These are phyloP conservation scores for Penicillium turbatum DNA, from an alignment of 495 filamentous ascomycete genomes.

Conservation along the genomic window DNA sequence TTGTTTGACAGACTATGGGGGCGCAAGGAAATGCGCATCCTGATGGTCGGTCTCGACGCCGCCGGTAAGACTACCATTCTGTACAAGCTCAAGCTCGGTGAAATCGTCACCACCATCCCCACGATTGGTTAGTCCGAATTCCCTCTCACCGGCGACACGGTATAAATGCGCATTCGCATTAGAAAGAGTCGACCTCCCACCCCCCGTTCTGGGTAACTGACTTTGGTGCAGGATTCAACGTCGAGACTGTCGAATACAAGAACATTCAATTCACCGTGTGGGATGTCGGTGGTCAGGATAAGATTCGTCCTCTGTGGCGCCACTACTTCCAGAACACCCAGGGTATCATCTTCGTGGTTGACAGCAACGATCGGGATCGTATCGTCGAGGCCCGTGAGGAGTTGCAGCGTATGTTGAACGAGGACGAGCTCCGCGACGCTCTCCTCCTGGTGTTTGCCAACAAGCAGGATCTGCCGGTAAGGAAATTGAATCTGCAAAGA, in stretches of 20 bases:
- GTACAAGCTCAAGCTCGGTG: conserved; percentile 99
- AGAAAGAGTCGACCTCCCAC: no score
- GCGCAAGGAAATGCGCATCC: conserved; percentile 99
- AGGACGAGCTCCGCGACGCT: conserved; percentile 97
- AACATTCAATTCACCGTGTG: conserved; percentile 99
- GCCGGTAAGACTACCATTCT: conserved; percentile 99
- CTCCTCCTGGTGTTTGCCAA: conserved; percentile 98
- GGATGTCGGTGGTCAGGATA: conserved; percentile 99
- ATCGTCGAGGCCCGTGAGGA: conserved; percentile 98
- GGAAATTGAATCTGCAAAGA: conserved; percentile 35
- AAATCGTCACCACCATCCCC: conserved; percentile 99
- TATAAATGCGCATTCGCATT: conserved; percentile 9
- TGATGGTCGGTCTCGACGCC: conserved; percentile 99
- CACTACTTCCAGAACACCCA: conserved; percentile 99
- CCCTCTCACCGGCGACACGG: background rate
- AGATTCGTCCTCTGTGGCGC: conserved; percentile 99
- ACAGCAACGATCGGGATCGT: conserved; percentile 99
- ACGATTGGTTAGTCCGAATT: conserved; percentile 81
- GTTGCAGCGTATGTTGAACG: conserved; percentile 99
- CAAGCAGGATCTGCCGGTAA: conserved; percentile 99
- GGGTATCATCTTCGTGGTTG: conserved; percentile 99
- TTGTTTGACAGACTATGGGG: conserved; percentile 93
- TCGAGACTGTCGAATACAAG: conserved; percentile 99
- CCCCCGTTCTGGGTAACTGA: conserved; percentile 1
- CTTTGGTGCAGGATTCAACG: conserved; percentile 84